Base-by-base conservation (phyloP, 345 rosid genomes). In the Aethionema arabicum region DNA sequence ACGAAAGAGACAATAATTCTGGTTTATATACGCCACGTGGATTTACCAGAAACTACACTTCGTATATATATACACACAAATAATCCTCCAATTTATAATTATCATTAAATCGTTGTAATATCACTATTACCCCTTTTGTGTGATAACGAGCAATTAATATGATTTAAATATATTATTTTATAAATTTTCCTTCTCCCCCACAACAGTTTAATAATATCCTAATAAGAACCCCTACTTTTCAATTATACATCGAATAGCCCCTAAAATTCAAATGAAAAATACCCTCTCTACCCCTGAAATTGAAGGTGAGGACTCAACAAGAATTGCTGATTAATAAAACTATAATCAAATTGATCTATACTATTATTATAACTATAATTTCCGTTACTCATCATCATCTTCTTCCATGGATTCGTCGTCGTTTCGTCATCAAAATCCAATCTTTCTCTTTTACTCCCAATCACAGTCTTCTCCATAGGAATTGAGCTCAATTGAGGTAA, bases 361-460 rank as follows among this genome's bases (percentile, higher is more conserved):
- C 40, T 72, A 61, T 68, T 83, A 41, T 59, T 78, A 76, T 79
- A 80, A 73, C 70, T 78, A 86, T 79, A 78, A 13, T 21, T 21
- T 1, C 76, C 68, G 61, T 35, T 21, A 21, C 27, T 21, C 27
- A 21, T 73, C 50, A 53, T 67, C 60, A 52, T 43, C 67, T 79
- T 85, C 81, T 85, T 87, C 9, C 87, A 66, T 41, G 67, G 76
- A 14, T 70, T 32, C 27, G 52, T 72, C 55, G 44, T 54, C 35
- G 36, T 42, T 29, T 78, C 83, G 38, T 79, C 92, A 6, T 76
- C 79, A 35, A 67, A 51, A 56, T 53, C 63, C 2, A 77, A 29
- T 41, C 69, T 49, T 37, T 82, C 82, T 56, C 95, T 85, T 68
- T 86, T 90, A 68, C 72, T 79, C 13, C 75, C 79, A 46, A 72